phyloP scores from a whole-genome alignment of 2,329 filamentous ascomycete species.

The Hymenoscyphus scutula region DNA sequence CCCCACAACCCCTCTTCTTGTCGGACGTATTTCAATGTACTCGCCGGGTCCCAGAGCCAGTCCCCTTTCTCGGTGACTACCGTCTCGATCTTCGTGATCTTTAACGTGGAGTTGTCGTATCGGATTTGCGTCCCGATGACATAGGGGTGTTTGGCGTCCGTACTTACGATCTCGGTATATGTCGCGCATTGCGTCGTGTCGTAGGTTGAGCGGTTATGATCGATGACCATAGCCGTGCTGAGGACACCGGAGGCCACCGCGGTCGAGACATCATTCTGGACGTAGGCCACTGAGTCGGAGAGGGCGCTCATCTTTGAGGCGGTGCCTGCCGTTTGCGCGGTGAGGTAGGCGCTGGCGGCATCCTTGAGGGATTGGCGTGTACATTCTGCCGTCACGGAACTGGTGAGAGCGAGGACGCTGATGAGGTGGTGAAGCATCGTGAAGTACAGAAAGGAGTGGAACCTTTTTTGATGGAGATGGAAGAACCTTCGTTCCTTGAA shows the following conservation, averaged over 20 bases:
- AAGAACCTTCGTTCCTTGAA: neutral
- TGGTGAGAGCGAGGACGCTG: neutral
- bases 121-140: constrained; percentile 22
- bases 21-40: constrained; percentile 13
- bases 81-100: constrained; percentile 16
- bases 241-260: constrained; percentile 13
- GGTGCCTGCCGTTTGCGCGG: neutral
- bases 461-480: neutral
- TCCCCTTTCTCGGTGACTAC: constrained; percentile 18
- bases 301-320: neutral
- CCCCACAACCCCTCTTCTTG: constrained; percentile 13
- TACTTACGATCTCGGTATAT: constrained; percentile 18
- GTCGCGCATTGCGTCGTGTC: constrained; percentile 19
- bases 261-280: constrained; percentile 13
- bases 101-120: neutral
- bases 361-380: constrained; percentile 14
- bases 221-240: constrained; percentile 13
- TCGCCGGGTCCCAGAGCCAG: constrained; percentile 22
- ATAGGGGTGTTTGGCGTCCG: constrained; percentile 15
- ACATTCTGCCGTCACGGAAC: constrained; percentile 13
- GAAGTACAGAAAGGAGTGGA: neutral
- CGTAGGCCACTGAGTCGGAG: constrained; percentile 12
- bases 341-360: neutral
- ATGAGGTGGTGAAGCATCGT: constrained; percentile 1
- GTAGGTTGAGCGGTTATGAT: constrained; percentile 16